A percentile compares a stretch with the other conserved stretches of the same genome.
phyloP scores from a whole-genome alignment of 2,329 filamentous ascomycete species.

The Thielaviopsis punctulata region DNA sequence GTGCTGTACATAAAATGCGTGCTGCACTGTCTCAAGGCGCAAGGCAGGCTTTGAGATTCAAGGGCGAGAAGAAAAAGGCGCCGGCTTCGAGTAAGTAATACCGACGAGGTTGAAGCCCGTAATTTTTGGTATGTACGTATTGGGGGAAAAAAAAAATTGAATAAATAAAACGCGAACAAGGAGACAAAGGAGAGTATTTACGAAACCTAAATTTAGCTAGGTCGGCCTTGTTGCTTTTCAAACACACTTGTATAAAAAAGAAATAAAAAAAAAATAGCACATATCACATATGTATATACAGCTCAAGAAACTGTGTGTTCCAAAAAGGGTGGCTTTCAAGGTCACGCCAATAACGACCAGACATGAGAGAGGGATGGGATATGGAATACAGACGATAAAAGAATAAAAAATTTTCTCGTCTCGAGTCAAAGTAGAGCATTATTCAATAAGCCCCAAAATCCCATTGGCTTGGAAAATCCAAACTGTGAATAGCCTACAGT shows the following conservation, averaged over 20 bases:
- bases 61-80: not conserved
- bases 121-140: too few species aligned
- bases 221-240: not conserved
- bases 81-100: not conserved
- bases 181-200: not conserved
- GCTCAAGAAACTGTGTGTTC: too few species aligned
- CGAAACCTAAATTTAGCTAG: not conserved
- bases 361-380: constrained; percentile 2
- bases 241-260: not conserved
- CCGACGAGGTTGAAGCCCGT: not conserved
- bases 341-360: too few species aligned
- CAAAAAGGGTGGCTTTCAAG: not conserved
- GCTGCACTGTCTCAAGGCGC: not conserved
- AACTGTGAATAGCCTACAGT: too few species aligned
- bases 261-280: not conserved
- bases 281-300: too few species aligned
- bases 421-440: too few species aligned
- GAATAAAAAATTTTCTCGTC: too few species aligned
- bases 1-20: too few species aligned
- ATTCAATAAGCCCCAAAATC: too few species aligned
- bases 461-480: too few species aligned
- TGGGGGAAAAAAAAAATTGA: not conserved
- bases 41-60: not conserved
- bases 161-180: not conserved
- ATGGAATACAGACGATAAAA: too few species aligned